A percentile compares a stretch with the other conserved stretches of the same genome.
phyloP scores from a whole-genome alignment of 192 early-diverging fungal species.

The Coemansia sp. region DNA sequence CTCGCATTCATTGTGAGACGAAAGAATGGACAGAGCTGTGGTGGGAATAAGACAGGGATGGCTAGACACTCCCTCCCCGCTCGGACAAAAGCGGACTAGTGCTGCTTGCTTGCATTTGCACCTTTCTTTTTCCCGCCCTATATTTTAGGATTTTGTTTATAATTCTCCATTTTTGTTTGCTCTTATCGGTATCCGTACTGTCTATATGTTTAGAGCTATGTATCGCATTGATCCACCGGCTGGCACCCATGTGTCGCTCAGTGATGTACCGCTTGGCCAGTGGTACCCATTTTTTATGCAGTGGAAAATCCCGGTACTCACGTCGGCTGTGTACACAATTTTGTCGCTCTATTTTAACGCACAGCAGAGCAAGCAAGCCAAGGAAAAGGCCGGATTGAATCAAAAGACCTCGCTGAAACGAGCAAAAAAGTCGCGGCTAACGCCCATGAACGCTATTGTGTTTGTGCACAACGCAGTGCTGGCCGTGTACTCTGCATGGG shows the following conservation, averaged over 20 bases:
- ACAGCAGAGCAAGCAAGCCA: background rate
- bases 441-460: constrained; percentile 70
- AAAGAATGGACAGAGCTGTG: too few species aligned
- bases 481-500: constrained; percentile 69
- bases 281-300: constrained; percentile 72
- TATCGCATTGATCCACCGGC: constrained; percentile 24
- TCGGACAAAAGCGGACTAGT: too few species aligned
- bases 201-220: background rate
- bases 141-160: too few species aligned
- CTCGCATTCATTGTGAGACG: too few species aligned
- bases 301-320: constrained; percentile 64
- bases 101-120: too few species aligned
- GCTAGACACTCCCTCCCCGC: too few species aligned
- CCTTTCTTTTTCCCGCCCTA: too few species aligned
- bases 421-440: constrained; percentile 13
- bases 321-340: constrained; percentile 58
- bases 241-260: constrained; percentile 31
- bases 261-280: constrained; percentile 64
- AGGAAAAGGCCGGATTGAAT: background rate
- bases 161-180: too few species aligned
- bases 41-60: too few species aligned
- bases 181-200: too few species aligned
- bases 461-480: constrained; percentile 75
- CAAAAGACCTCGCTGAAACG: too few species aligned
- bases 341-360: constrained; percentile 41